Evolutionary conservation across 108 stramenopile species (phyloP).

Genomic region (Chaetoceros muelleri): DNA sequence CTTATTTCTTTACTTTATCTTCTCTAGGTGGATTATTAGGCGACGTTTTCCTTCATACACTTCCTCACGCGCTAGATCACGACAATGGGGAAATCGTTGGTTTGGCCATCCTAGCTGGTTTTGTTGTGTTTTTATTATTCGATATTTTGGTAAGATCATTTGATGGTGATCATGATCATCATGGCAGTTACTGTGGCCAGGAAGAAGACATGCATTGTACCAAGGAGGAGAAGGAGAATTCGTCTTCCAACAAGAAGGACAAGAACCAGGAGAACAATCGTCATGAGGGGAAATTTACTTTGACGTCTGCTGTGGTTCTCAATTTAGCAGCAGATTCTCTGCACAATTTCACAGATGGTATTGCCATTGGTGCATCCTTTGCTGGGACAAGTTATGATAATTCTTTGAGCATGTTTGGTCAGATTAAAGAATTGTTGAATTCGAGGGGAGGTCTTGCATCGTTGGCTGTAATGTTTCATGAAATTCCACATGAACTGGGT

Average conservation of each 20-base stretch:
- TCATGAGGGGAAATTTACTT: conserved; percentile 9
- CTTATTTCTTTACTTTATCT: no score
- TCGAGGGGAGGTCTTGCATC: conserved; percentile 66
- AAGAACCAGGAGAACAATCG: conserved; percentile 9
- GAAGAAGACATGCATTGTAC: conserved; percentile 4
- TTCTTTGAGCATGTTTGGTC: conserved; percentile 4
- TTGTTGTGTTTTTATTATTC: conserved; percentile 52
- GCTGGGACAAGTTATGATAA: conserved; percentile 12
- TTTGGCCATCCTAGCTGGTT: conserved; percentile 52
- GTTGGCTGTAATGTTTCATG: conserved; percentile 76
- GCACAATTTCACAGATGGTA: conserved; percentile 77
- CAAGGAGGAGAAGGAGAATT: conserved; percentile 2
- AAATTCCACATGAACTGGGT: conserved; percentile 86
- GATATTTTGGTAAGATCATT: conserved; percentile 60
- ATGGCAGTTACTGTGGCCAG: conserved; percentile 3
- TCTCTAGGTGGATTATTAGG: conserved; percentile 75
- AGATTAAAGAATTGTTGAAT: conserved; percentile 30
- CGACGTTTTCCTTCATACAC: conserved; percentile 77
- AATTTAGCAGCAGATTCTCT: conserved; percentile 78
- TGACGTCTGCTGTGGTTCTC: conserved; percentile 43
- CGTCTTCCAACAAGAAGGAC: conserved; percentile 5
- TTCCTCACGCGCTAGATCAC: conserved; percentile 45
- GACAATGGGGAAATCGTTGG: conserved; percentile 35
- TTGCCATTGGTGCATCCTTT: conserved; percentile 82
- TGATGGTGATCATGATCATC: conserved; percentile 22